Conservation (phyloP, 805 yeast species). For the Candida nanaspora region DNA sequence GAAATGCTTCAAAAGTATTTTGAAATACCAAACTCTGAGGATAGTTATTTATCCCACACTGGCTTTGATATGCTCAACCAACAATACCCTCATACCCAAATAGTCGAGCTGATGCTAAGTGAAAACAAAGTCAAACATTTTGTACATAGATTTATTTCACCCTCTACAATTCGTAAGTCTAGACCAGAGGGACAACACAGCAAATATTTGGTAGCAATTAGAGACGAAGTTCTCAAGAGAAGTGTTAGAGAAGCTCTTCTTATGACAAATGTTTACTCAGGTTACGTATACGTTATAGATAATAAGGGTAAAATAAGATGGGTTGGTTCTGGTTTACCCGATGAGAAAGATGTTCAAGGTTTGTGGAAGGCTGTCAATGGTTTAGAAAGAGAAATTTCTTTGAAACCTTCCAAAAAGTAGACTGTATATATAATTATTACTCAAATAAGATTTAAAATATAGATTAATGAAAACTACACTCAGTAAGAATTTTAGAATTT, state of each 20-base stretch:
- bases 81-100: constrained; percentile 49
- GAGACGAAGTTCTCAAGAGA: constrained; percentile 51
- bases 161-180: constrained; percentile 27
- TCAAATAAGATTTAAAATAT: no score
- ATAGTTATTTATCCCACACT: constrained; percentile 30
- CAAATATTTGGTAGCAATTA: constrained; percentile 51
- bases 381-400: constrained; percentile 39
- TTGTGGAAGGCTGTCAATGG: constrained; percentile 64
- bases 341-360: constrained; percentile 52
- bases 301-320: constrained; percentile 70
- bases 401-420: background rate
- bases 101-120: constrained; percentile 70
- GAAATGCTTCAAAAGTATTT: constrained; percentile 58
- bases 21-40: constrained; percentile 33
- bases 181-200: constrained; percentile 29
- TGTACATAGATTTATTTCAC: constrained; percentile 46
- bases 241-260: constrained; percentile 50
- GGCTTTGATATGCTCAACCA: constrained; percentile 34
- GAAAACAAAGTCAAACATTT: constrained; percentile 66
- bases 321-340: constrained; percentile 84
- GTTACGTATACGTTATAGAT: constrained; percentile 78
- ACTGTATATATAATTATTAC: no score
- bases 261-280: constrained; percentile 73
- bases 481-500: no score
- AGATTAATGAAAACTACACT: no score